Conservation (phyloP, 148 eudicot genomes). For the Nepenthes mirabilis region DNA sequence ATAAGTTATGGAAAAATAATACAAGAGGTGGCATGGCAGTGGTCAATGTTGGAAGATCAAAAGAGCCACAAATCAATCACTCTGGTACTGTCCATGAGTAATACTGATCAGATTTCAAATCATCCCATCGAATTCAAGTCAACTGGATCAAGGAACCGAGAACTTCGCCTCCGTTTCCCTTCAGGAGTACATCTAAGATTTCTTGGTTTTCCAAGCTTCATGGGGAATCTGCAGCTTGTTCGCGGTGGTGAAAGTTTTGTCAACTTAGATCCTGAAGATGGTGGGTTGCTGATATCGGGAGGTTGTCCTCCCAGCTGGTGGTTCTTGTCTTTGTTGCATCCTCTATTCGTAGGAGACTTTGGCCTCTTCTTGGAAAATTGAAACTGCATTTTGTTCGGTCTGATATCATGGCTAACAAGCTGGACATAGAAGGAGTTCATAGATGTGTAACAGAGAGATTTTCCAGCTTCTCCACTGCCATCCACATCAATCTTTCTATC, state of each 20-base stretch:
- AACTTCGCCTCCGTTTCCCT: slow-evolving; percentile 57
- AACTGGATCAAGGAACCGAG: slow-evolving; percentile 29
- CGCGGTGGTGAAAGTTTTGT: slow-evolving; percentile 12
- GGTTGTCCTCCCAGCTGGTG: slow-evolving; percentile 19
- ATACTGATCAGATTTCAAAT: neutral
- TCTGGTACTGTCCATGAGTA: no score
- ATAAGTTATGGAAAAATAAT: no score
- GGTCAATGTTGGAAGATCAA: neutral
- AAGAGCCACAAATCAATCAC: neutral
- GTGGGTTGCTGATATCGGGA: slow-evolving; percentile 14
- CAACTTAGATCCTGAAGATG: slow-evolving; percentile 26
- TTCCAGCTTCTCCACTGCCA: slow-evolving; percentile 16
- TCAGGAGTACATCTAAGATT: slow-evolving; percentile 48
- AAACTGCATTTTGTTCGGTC: slow-evolving; percentile 27
- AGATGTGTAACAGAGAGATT: slow-evolving; percentile 48
- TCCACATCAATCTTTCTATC: slow-evolving; percentile 60
- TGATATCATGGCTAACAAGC: slow-evolving; percentile 36
- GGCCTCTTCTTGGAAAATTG: slow-evolving; percentile 52
- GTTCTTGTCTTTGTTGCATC: slow-evolving; percentile 12
- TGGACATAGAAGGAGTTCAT: slow-evolving; percentile 48
- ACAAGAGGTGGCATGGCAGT: neutral
- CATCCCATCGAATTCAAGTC: slow-evolving; percentile 29
- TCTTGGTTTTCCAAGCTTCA: slow-evolving; percentile 28
- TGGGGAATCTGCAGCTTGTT: slow-evolving; percentile 20
- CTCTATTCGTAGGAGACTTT: slow-evolving; percentile 33